Evolutionary conservation across 2,329 filamentous ascomycete genomes (phyloP), one percentile per base, ranked within the genome.

Genomic region (Neocucurbitaria cava): DNA sequence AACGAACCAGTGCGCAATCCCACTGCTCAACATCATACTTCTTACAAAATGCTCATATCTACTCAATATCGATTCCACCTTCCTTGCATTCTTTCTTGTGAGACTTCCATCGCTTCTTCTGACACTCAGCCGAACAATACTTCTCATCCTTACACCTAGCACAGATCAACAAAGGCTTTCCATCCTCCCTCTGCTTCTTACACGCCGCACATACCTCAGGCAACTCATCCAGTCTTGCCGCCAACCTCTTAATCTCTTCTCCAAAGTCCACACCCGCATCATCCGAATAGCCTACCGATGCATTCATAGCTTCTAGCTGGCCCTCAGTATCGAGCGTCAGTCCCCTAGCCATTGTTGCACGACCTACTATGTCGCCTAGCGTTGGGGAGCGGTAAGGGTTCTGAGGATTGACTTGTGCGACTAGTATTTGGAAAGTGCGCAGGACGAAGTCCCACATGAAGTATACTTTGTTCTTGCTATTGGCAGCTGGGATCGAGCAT

Each of bases 391-490:
- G 21, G 6, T 26, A 41, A 1, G 53, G 56, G 20, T 56, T n/a
- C 9, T 38, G 31, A 1, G 46, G 56, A 31, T 39, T 20, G 20
- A 56, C 30, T 13, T 48, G 23, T 10, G 56, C 49, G 20, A 38
- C 56, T 9, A 59, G 21, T 15, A 41, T 18, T 21, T 59, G 49
- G 38, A 59, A 59, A 21, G 47, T 58, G 26, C 58, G 55, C n/a
- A 53, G 41, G n/a, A 54, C n/a, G 28, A 51, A 56, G 46, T 58
- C 55, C 52, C 49, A 58, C 49, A 56, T 54, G 49, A 61, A 58
- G 35, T 61, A 61, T 3, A 61, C 52, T 20, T 61, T 56, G 42
- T 56, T 61, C 46, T 58, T 61, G 35, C 48, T 56, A 26, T 61
- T 58, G 8, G 28, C 28, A 10, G 28, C 28, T 31, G 28, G 3